phyloP scores from a whole-genome alignment of 73 alveolate species.

The Paramecium biaurelia region DNA sequence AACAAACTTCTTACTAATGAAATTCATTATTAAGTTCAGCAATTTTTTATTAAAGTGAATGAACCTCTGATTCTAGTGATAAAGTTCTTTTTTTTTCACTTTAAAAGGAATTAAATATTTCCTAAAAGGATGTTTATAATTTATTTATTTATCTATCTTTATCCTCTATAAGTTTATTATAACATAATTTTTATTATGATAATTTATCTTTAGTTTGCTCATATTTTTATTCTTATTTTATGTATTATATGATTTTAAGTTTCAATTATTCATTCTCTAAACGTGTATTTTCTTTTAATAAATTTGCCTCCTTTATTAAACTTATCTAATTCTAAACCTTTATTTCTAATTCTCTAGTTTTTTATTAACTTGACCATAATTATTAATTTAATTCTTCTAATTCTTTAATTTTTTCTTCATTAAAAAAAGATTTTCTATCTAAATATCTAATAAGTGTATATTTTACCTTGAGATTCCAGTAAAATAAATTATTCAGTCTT shows the following conservation, averaged over 20 bases:
- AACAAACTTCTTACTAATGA: neutral
- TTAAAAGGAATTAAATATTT: neutral
- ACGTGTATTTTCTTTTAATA: neutral
- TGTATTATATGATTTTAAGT: neutral
- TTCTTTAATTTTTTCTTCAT: neutral
- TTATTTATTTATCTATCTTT: neutral
- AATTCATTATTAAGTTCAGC: neutral
- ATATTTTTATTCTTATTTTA: neutral
- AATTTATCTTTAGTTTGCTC: neutral
- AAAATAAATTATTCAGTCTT: neutral
- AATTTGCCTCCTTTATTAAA: neutral
- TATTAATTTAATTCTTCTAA: neutral
- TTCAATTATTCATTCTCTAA: constrained; percentile 21
- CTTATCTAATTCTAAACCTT: neutral
- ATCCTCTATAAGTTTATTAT: neutral
- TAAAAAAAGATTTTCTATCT: neutral
- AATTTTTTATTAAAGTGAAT: neutral
- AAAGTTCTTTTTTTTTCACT: neutral
- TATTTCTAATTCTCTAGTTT: neutral
- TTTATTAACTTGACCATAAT: neutral
- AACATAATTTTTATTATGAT: neutral
- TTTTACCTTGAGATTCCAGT: neutral
- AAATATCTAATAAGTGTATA: neutral
- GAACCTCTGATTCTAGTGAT: neutral
- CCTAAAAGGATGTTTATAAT: neutral